Base-by-base conservation (phyloP, 805 yeast genomes). In the Pichia pseudocactophila region DNA sequence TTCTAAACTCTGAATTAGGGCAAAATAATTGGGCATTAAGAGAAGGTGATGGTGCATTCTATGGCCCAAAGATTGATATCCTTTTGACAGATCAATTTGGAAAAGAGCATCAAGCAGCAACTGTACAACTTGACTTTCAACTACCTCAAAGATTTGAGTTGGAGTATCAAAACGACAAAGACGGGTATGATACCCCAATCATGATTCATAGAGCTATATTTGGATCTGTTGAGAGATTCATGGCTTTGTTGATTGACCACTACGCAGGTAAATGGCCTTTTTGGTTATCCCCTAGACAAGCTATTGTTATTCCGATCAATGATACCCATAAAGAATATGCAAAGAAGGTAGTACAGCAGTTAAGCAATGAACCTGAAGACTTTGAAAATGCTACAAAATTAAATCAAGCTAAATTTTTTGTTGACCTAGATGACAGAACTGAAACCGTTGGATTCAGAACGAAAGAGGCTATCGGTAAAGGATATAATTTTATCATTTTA, bases 221-320 rank as follows among this genome's bases (percentile, higher is more conserved):
- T 58, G 98, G 98, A 0, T 88, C 97, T 0, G 70, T 92, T 8
- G 98, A 92, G 60, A 70, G 98, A 54, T 92, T 92, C 57, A 65
- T 92, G 64, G 96, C 97, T 2, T 74, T 92, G 45, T 66, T 92
- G 46, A 78, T 92, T 40, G 97, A 92, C 58, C 94, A 89, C 50
- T 86, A 79, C 59, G 75, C 76, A 43, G 98, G 97, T 0, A 80
- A 81, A 51, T 92, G 97, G 97, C 98, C 98, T 9, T 88, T 92
- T 58, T 92, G 98, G 98, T 57, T 92, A 35, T 86, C 82, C 49
- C 97, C 97, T 7, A 71, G 94, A 48, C 98, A 92, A 59, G 92
- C 90, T 0, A 70, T 83, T 32, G 70, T 92, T 2, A 70, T 92
- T 6, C 97, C 98, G 1, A 78, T 88, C 4, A 78, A 80, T 44